Evolutionary conservation across 2,329 filamentous ascomycete genomes (phyloP).

Genomic region (Penicillium italicum): DNA sequence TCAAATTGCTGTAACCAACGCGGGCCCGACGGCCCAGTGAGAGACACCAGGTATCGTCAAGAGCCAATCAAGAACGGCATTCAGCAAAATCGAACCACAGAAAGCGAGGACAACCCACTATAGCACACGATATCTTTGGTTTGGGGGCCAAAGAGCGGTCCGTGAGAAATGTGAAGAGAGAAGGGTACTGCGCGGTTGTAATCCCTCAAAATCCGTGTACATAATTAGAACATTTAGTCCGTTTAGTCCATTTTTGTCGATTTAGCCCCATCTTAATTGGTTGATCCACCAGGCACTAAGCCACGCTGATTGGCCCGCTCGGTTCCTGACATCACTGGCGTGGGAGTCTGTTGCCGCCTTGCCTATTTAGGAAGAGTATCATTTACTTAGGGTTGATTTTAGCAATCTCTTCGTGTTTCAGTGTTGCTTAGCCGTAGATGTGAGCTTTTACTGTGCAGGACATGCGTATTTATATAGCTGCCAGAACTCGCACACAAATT

Average conservation of each 20-base stretch:
- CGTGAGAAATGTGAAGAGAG: neutral
- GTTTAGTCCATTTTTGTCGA: neutral
- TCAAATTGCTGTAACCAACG: neutral
- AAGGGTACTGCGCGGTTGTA: neutral
- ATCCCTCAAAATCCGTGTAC: neutral
- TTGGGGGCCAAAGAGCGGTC: neutral
- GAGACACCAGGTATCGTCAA: neutral
- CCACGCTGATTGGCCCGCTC: conserved; percentile 17
- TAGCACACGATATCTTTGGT: neutral
- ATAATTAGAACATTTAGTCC: conserved; percentile 5
- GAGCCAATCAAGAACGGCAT: neutral
- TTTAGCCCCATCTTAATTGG: neutral
- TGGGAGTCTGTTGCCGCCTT: conserved; percentile 4
- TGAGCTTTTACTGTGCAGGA: neutral
- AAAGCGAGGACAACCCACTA: neutral
- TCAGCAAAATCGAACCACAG: neutral
- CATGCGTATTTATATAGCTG: neutral
- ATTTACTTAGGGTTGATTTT: conserved; percentile 7
- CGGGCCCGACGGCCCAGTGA: neutral
- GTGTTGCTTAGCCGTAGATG: conserved; percentile 9
- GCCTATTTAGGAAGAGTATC: conserved; percentile 14
- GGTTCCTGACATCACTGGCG: conserved; percentile 23
- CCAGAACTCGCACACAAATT: neutral
- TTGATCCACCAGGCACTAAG: neutral
- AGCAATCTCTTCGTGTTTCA: conserved; percentile 16